Base-by-base conservation (phyloP, 441 rosid species). In the Adansonia madagascariensis region DNA sequence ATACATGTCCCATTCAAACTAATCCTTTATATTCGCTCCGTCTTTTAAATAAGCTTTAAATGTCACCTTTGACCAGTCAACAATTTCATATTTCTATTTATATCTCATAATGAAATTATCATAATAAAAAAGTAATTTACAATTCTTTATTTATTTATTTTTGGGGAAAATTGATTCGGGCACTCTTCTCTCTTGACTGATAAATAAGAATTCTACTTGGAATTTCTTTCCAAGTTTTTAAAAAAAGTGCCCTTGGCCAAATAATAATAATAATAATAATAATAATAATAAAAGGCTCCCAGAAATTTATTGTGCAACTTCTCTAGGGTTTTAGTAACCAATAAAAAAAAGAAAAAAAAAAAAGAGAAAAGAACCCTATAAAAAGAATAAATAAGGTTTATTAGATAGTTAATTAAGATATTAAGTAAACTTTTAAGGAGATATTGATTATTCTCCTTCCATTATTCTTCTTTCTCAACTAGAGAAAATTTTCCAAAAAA, bases 1-100 rank as follows among this genome's bases (percentile, higher is more conserved):
- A 70, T 65, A 8, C 31, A 61, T 61, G 85, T 79, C 80, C 41
- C 65, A 47, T 82, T 77, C 89, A 86, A 85, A 82, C 81, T 73
- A 60, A 78, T 83, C 83, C 73, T 74, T 35, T 61, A 47, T 47
- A 47, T 44, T 44, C 10, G 2, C 57, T 15, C 24, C 6, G 52
- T 60, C 73, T 69, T 81, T 83, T 77, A 77, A 73, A 74, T 39
- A 1, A 47, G 74, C 79, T 55, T 76, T 27, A 27, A 31, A 27
- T 44, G 73, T 73, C 8, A n/a, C 53, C 73, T 80, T 88, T 88
- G 91, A 89, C 90, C 15, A 67, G 90, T 89, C 91, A 89, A 79
- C 50, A 80, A 10, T 71, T 55, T 59, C n/a, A 72, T 71, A 24
- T 75, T 57, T 78, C 49, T 8, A 5, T 24, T 24, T 61, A 9